Evolutionary conservation across 1,284 basidiomycete genomes (phyloP).

Genomic region (Ustilago cynodontis): DNA sequence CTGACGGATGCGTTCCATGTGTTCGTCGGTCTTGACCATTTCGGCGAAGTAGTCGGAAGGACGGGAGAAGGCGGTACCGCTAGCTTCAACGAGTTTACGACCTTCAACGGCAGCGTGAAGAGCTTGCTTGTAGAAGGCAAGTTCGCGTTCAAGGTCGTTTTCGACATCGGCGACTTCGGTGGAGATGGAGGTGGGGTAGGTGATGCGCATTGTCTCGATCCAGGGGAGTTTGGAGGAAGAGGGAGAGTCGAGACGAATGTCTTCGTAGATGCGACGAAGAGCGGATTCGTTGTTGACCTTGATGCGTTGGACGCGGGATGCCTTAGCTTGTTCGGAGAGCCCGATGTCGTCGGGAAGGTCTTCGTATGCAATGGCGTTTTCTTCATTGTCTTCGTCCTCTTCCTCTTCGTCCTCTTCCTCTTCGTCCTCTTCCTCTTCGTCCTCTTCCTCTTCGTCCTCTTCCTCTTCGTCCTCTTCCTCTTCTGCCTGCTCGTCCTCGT

Average conservation of each 20-base stretch:
- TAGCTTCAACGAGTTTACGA: constrained; percentile 80
- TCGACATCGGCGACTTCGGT: constrained; percentile 76
- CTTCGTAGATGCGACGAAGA: constrained; percentile 56
- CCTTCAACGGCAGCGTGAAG: constrained; percentile 84
- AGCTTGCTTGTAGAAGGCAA: constrained; percentile 98
- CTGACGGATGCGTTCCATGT: constrained; percentile 97
- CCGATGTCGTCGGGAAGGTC: constrained; percentile 59
- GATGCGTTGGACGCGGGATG: constrained; percentile 59
- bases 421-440: constrained; percentile 54
- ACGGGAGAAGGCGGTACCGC: constrained; percentile 86
- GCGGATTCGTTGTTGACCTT: constrained; percentile 66
- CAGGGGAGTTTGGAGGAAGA: constrained; percentile 59
- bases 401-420: constrained; percentile 50
- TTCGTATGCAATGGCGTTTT: constrained; percentile 50
- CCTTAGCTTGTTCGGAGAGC: constrained; percentile 54
- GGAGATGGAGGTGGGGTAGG: constrained; percentile 50
- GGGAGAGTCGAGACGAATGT: constrained; percentile 58
- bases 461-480: constrained; percentile 53
- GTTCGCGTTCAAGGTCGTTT: constrained; percentile 91
- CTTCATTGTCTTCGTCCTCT: constrained; percentile 41
- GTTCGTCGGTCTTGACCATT: constrained; percentile 97
- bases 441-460: constrained; percentile 39
- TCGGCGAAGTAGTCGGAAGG: constrained; percentile 97
- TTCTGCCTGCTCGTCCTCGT: constrained; percentile 42
- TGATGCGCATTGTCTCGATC: constrained; percentile 67